Base-by-base conservation (phyloP, 73 alveolate species). In the Durusdinium trenchii region DNA sequence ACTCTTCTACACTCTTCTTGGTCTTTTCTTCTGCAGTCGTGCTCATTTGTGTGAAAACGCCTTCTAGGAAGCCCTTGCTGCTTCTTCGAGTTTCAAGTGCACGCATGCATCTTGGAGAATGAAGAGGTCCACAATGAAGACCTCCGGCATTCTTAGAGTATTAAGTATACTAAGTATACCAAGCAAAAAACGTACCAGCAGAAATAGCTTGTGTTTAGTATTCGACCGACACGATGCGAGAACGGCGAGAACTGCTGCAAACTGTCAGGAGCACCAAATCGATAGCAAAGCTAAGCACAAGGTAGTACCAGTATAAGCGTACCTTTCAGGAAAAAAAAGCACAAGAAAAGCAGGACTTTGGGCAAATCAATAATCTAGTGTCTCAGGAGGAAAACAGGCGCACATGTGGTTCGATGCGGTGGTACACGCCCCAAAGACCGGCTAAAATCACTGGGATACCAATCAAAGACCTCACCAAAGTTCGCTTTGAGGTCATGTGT, bases 221-320 rank as follows among this genome's bases (percentile, higher is more conserved):
- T 45, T 32, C 4, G 26, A 18, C n/a, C 79, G n/a, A 20, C 45
- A 67, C n/a, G 7, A 32, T 10, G 12, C 38, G n/a, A 32, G n/a
- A 20, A 67, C 50, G 38, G 50, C 50, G 2, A 14, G 35, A 71
- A 26, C 30, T 26, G 5, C 42, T 43, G 61, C 3, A 38, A 81
- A 50, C 28, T 6, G 10, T 1, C 40, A 35, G 51, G 51, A 30
- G 52, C 89, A 57, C 98, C 98, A 91, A 18, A 45, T 91, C 98
- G 32, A 91, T 91, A n/a, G 71, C 30, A 89, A 91, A 91, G 67
- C 98, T 69, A 45, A 50, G 51, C 90, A 91, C 98, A n/a, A 91
- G 48, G 90, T 91, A 91, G 90, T 91, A 91, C 98, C 98, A 91
- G 78, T 91, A 91, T 26, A 91, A 45, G 50, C 98, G 98, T 50